phyloP scores from a whole-genome alignment of 2,329 filamentous ascomycete genomes.

The Sporothrix luriei region DNA sequence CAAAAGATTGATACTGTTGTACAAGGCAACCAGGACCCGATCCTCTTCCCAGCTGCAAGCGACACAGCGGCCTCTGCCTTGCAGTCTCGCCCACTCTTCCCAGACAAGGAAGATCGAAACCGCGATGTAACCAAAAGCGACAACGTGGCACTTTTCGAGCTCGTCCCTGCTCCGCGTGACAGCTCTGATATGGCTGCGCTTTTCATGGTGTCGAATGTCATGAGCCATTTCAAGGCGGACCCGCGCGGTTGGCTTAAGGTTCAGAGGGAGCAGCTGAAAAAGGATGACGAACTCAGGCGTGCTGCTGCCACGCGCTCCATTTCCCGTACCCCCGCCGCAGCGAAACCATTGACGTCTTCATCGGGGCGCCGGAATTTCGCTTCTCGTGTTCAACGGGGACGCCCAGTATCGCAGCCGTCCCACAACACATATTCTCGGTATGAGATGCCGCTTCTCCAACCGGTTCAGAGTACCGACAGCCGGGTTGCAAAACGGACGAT shows the following conservation, averaged over 20 bases:
- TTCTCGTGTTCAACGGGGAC: constrained; percentile 39
- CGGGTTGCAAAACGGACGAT: constrained; percentile 31
- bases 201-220: constrained; percentile 56
- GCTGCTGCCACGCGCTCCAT: constrained; percentile 45
- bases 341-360: background rate
- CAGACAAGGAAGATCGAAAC: constrained; percentile 44
- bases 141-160: constrained; percentile 48
- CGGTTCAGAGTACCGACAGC: constrained; percentile 15
- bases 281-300: constrained; percentile 48
- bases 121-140: constrained; percentile 49
- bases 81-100: constrained; percentile 56
- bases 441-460: constrained; percentile 14
- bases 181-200: constrained; percentile 59
- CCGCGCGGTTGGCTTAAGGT: constrained; percentile 53
- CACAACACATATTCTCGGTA: background rate
- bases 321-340: constrained; percentile 39
- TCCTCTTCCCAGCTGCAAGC: constrained; percentile 54
- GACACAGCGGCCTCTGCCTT: constrained; percentile 42
- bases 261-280: constrained; percentile 55
- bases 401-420: constrained; percentile 23
- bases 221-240: constrained; percentile 50
- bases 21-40: constrained; percentile 50
- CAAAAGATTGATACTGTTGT: constrained; percentile 27
- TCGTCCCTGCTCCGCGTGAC: constrained; percentile 51
- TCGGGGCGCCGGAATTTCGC: constrained; percentile 41